phyloP scores from a whole-genome alignment of 305 asterid species.

The Coffea humblotiana region DNA sequence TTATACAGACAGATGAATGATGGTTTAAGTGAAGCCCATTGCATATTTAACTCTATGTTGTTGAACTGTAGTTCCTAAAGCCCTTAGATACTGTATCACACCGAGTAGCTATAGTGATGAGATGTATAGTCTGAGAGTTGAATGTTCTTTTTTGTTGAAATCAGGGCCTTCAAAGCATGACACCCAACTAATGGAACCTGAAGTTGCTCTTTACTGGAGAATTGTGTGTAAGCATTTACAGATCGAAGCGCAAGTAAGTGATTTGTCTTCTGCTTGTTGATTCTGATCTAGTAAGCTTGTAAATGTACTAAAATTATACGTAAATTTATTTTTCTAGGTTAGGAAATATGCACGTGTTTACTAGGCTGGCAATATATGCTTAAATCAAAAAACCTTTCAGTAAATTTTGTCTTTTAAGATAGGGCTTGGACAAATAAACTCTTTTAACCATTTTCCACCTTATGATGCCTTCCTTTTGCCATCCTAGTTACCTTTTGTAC shows the following conservation, averaged over 20 bases:
- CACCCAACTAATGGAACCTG: constrained; percentile 77
- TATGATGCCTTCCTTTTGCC: neutral
- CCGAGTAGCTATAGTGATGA: neutral
- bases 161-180: constrained; percentile 47
- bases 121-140: neutral
- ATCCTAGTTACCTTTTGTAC: neutral
- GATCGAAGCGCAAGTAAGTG: constrained; percentile 79
- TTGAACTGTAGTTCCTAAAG: neutral
- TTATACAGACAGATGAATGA: neutral
- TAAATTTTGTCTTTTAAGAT: too few relatives aligned
- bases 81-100: neutral
- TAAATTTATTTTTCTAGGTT: neutral
- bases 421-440: neutral
- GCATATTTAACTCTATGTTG: neutral
- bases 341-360: neutral
- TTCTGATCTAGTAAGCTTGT: neutral
- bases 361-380: neutral
- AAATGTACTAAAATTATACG: neutral
- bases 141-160: constrained; percentile 23
- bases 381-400: neutral
- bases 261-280: constrained; percentile 7
- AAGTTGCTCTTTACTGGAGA: constrained; percentile 88
- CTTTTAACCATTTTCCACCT: neutral
- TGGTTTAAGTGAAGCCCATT: neutral
- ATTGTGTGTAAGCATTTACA: constrained; percentile 78